phyloP scores from a whole-genome alignment of 2,329 filamentous ascomycete genomes.

The Curvularia hawaiiensis region DNA sequence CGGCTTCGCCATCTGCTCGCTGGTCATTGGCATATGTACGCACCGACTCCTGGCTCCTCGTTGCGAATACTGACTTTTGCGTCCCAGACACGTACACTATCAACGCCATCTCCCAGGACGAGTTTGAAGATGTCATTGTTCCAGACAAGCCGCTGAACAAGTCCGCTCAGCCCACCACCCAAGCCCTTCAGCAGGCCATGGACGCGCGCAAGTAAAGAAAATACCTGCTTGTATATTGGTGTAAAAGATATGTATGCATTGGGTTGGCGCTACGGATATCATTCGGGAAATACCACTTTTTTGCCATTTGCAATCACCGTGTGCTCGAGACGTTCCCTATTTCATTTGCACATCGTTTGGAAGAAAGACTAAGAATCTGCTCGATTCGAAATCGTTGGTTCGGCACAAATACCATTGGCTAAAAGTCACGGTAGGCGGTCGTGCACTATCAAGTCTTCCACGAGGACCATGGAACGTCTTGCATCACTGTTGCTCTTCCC shows the following conservation, averaged over 20 bases:
- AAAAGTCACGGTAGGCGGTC: not conserved
- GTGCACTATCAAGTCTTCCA: not conserved
- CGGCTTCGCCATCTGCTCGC: slow-evolving; percentile 73
- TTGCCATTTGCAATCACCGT: slow-evolving; percentile 9
- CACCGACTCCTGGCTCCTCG: slow-evolving; percentile 26
- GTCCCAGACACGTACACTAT: slow-evolving; percentile 71
- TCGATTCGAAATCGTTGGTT: not conserved
- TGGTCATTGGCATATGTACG: slow-evolving; percentile 86
- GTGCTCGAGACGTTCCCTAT: not conserved
- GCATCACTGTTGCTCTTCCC: not conserved
- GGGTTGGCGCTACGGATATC: slow-evolving; percentile 33
- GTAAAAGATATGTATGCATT: slow-evolving; percentile 37
- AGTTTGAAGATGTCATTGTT: slow-evolving; percentile 94
- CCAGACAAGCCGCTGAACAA: slow-evolving; percentile 70
- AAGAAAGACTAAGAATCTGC: not conserved
- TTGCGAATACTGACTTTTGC: slow-evolving; percentile 16
- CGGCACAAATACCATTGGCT: not conserved
- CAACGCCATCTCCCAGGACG: slow-evolving; percentile 88
- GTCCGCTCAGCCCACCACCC: slow-evolving; percentile 37
- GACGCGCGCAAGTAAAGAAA: slow-evolving; percentile 33
- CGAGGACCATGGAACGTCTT: not conserved
- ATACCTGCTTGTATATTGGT: slow-evolving; percentile 28
- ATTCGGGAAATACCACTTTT: slow-evolving; percentile 23
- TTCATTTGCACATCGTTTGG: not conserved
- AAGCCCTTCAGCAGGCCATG: slow-evolving; percentile 39